phyloP scores from a whole-genome alignment of 495 filamentous ascomycete species.

The Neurospora sp. region DNA sequence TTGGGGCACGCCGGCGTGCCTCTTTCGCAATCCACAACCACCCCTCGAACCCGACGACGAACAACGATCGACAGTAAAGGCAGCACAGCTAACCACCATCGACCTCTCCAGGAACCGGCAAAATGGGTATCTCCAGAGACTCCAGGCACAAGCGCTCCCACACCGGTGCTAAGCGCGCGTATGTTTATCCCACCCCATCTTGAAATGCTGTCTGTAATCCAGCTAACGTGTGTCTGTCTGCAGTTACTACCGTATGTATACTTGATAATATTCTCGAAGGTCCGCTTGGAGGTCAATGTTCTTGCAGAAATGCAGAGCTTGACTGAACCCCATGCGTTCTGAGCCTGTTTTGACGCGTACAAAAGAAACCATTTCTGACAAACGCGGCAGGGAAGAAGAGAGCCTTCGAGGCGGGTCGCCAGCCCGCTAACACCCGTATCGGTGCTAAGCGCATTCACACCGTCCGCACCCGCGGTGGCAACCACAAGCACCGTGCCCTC shows the following conservation, averaged over 20 bases:
- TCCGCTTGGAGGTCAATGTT: constrained; percentile 31
- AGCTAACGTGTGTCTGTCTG: constrained; percentile 14
- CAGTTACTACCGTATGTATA: constrained; percentile 28
- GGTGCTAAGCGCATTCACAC: constrained; percentile 96
- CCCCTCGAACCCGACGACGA: not conserved
- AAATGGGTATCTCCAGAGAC: constrained; percentile 99
- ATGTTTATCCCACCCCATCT: constrained; percentile 8
- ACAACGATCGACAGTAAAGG: not conserved
- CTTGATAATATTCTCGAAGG: constrained; percentile 37
- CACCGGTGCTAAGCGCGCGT: constrained; percentile 88
- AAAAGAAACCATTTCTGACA: constrained; percentile 21
- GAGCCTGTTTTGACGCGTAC: constrained; percentile 40
- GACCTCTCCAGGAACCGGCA: constrained; percentile 29
- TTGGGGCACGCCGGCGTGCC: not conserved
- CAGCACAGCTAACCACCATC: constrained; percentile 8
- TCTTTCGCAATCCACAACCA: not conserved
- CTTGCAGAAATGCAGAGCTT: constrained; percentile 3
- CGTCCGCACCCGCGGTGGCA: constrained; percentile 96
- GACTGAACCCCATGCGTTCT: constrained; percentile 44
- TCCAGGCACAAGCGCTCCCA: constrained; percentile 98
- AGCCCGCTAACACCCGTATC: constrained; percentile 98
- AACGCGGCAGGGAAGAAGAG: constrained; percentile 56
- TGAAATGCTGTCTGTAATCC: not conserved
- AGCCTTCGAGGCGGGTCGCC: constrained; percentile 99
- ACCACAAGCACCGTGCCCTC: constrained; percentile 98